A percentile compares a stretch with the other conserved stretches of the same genome.
Conservation (phyloP, 345 rosid genomes). For the Raphanus raphanistrum region DNA sequence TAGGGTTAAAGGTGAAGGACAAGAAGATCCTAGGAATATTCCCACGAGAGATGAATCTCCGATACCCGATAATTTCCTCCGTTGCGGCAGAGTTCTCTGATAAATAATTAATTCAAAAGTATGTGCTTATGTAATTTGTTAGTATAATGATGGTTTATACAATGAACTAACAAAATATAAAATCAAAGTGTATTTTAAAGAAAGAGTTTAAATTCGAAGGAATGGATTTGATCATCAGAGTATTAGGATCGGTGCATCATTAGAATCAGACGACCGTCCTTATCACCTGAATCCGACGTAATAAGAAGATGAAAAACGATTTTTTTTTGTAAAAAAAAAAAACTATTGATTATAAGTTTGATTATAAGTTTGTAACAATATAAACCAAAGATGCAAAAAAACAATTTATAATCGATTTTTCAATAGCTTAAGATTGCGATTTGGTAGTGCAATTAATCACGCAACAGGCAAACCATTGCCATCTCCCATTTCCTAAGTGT, state of each 20-base stretch:
- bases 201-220: background rate
- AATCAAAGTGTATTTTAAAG: background rate
- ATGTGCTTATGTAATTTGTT: background rate
- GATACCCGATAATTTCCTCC: conserved; percentile 59
- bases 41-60: conserved; percentile 48
- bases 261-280: background rate
- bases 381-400: background rate
- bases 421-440: background rate
- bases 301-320: background rate
- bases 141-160: background rate
- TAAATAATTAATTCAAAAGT: background rate
- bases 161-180: background rate
- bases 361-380: too few relatives aligned
- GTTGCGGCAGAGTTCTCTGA: conserved; percentile 47
- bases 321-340: too few relatives aligned
- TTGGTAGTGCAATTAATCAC: background rate
- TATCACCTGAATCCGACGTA: background rate
- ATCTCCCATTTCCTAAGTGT: background rate
- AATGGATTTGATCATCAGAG: background rate
- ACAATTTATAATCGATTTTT: background rate
- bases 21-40: conserved; percentile 47
- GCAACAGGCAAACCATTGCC: background rate
- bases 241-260: background rate
- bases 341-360: background rate
- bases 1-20: conserved; percentile 64